These are phyloP conservation scores for Fusarium marasasianum DNA, from an alignment of 2,329 filamentous ascomycete species.

Conservation along the genomic window DNA sequence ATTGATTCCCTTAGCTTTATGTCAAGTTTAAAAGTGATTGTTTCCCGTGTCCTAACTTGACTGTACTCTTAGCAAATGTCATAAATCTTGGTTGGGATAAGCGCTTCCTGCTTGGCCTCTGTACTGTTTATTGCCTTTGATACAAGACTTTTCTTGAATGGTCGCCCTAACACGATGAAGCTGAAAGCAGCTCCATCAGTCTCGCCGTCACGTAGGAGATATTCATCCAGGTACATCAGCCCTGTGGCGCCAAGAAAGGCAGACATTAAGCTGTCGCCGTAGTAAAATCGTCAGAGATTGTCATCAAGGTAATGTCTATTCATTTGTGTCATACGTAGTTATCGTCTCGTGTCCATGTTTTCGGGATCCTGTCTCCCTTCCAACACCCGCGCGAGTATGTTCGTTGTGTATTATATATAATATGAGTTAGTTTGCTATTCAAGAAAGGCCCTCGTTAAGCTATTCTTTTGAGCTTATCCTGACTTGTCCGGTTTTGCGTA, in stretches of 20 bases:
- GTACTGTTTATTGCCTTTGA: background rate
- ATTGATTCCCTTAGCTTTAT: conserved; percentile 44
- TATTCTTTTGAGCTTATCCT: background rate
- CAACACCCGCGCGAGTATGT: background rate
- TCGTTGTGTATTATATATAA: conserved; percentile 12
- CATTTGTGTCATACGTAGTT: conserved; percentile 18
- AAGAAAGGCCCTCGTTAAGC: background rate
- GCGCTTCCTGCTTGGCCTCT: background rate
- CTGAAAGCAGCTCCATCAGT: background rate
- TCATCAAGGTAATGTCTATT: conserved; percentile 29
- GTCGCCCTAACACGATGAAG: background rate
- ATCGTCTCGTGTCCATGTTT: conserved; percentile 32
- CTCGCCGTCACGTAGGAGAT: background rate
- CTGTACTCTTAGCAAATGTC: background rate
- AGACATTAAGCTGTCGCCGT: background rate
- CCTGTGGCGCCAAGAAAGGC: background rate
- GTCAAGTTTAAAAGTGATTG: background rate
- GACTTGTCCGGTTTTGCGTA: background rate
- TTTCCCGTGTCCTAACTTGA: background rate
- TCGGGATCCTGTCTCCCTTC: conserved; percentile 20
- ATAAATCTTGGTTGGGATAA: background rate
- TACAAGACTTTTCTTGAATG: background rate
- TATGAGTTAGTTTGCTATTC: background rate
- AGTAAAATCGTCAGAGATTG: background rate
- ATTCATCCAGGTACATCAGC: background rate